Evolutionary conservation across 2,329 filamentous ascomycete genomes (phyloP).

Genomic region (Sporothrix curviconia): DNA sequence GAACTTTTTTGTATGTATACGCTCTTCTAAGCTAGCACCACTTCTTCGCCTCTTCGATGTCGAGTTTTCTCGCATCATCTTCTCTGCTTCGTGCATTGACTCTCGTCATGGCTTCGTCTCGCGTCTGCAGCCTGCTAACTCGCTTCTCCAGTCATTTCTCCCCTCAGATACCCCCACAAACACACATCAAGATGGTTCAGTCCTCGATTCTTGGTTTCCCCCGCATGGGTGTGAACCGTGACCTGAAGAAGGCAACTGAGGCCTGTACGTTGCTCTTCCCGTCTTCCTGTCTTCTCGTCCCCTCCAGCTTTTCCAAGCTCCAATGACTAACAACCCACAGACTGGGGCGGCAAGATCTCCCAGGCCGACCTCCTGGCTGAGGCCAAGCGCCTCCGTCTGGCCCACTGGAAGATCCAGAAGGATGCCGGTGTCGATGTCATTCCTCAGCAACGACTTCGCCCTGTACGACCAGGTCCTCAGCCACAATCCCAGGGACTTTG

Average conservation of each 20-base stretch:
- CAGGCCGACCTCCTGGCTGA: constrained; percentile 85
- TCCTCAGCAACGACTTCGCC: constrained; percentile 98
- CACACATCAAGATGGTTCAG: constrained; percentile 51
- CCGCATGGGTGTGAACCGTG: constrained; percentile 95
- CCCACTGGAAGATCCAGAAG: constrained; percentile 99
- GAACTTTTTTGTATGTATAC: constrained; percentile 8
- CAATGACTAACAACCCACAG: constrained; percentile 23
- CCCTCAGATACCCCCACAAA: constrained; percentile 8
- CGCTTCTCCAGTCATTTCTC: constrained; percentile 1
- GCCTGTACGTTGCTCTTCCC: constrained; percentile 61
- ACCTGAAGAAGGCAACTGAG: constrained; percentile 99
- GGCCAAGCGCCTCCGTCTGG: constrained; percentile 92
- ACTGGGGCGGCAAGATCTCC: constrained; percentile 91
- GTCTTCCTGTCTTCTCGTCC: background rate
- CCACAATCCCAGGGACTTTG: constrained; percentile 98
- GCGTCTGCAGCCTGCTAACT: background rate
- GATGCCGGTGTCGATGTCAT: constrained; percentile 95
- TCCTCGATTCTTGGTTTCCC: constrained; percentile 92
- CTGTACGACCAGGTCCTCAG: constrained; percentile 97
- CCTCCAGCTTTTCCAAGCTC: background rate
- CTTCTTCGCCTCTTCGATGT: background rate
- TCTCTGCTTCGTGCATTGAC: background rate
- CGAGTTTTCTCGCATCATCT: background rate
- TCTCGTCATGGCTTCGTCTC: background rate
- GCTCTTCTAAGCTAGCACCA: background rate